Conservation (phyloP, 2,329 filamentous ascomycete species). For the Pyricularia grisea region DNA sequence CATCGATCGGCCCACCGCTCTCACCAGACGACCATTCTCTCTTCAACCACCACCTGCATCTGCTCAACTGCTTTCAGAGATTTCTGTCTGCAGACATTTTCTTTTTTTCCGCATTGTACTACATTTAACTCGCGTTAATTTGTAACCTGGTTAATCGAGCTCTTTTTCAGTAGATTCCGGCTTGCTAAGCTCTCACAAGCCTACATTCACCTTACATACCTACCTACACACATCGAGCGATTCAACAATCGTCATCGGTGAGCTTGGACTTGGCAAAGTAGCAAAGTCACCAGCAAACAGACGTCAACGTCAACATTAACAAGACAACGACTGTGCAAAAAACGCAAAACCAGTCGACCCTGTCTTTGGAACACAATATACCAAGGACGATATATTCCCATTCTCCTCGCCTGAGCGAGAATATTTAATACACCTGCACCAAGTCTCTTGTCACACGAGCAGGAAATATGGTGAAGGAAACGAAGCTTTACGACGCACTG, state of each 20-base stretch:
- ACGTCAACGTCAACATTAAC: neutral
- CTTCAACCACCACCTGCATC: neutral
- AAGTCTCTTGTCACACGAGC: neutral
- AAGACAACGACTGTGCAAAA: neutral
- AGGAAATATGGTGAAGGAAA: conserved; percentile 44
- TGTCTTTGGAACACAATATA: neutral
- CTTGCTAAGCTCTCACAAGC: neutral
- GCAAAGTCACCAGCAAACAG: neutral
- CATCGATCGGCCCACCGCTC: neutral
- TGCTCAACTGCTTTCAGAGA: neutral
- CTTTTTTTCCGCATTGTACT: conserved; percentile 1
- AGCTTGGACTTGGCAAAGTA: neutral
- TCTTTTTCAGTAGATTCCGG: neutral
- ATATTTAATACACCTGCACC: neutral
- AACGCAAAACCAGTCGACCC: neutral
- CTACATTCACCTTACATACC: neutral
- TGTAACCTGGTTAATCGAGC: neutral
- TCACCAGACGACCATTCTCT: neutral
- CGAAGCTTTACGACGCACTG: conserved; percentile 79
- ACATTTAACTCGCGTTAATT: neutral
- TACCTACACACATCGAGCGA: neutral
- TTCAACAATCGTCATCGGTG: neutral
- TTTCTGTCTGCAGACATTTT: neutral
- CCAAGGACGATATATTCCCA: neutral
- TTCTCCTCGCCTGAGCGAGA: neutral